Percentiles rank a stretch among this genome's conserved stretches.
Evolutionary conservation across 352 stramenopile genomes (phyloP).

Genomic region (Phytophthora meadii): DNA sequence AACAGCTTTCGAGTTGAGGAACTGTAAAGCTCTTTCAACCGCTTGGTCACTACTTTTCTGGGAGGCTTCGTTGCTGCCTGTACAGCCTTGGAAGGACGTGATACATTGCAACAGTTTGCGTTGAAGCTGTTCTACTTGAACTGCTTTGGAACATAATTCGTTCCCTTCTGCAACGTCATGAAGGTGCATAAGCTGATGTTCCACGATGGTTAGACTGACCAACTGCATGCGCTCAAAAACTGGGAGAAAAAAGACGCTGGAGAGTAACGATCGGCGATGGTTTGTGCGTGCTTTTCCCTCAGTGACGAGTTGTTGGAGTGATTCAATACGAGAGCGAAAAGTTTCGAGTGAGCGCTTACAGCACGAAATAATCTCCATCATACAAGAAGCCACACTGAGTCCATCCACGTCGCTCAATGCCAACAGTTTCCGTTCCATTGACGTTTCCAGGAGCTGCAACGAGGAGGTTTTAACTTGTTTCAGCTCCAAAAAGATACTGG

Average conservation of each 20-base stretch:
- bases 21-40: conserved; percentile 61
- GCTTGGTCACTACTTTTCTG: conserved; percentile 67
- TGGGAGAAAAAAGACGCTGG: conserved; percentile 53
- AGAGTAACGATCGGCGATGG: conserved; percentile 66
- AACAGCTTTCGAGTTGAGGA: conserved; percentile 48
- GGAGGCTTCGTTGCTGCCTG: conserved; percentile 42
- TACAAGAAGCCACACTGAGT: conserved; percentile 67
- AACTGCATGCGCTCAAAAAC: conserved; percentile 56
- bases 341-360: conserved; percentile 46
- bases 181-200: conserved; percentile 62
- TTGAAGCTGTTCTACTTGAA: conserved; percentile 57
- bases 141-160: conserved; percentile 17
- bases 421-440: conserved; percentile 36
- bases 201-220: conserved; percentile 48
- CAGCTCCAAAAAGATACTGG: conserved; percentile 26
- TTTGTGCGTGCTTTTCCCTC: conserved; percentile 60
- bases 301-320: conserved; percentile 43
- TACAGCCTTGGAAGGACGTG: conserved; percentile 74
- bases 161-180: conserved; percentile 16
- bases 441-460: conserved; percentile 14
- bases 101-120: conserved; percentile 71
- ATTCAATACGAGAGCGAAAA: conserved; percentile 40
- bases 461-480: not conserved
- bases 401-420: conserved; percentile 61
- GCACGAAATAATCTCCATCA: conserved; percentile 62